These are phyloP conservation scores for Pestalotiopsis sp. DNA, from an alignment of 2,329 filamentous ascomycete species.

Conservation along the genomic window DNA sequence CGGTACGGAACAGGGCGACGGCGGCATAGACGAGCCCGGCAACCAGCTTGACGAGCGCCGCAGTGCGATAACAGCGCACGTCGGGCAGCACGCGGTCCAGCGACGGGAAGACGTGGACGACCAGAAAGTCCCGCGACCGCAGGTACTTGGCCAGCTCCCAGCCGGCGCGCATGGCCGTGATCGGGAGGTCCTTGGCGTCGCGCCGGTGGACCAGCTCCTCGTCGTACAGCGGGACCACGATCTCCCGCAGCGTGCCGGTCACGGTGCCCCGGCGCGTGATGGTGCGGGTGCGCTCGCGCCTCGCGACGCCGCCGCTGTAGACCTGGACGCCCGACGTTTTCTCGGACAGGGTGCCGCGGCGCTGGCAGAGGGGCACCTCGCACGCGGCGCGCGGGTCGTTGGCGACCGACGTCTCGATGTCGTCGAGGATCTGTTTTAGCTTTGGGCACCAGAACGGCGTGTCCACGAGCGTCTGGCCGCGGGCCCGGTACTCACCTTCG, in stretches of 20 bases:
- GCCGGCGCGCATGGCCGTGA: conserved; percentile 1
- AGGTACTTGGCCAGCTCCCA: conserved; percentile 11
- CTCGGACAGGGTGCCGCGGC: not conserved
- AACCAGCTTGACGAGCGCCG: conserved; percentile 8
- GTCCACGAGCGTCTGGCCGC: not conserved
- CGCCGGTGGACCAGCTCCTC: not conserved
- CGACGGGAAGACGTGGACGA: conserved; percentile 6
- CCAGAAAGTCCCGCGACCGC: conserved; percentile 3
- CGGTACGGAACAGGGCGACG: not conserved
- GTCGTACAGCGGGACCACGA: not conserved
- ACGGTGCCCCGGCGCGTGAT: not conserved
- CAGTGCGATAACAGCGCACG: not conserved
- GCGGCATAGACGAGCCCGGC: conserved; percentile 6
- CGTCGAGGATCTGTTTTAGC: not conserved
- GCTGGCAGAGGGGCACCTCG: not conserved
- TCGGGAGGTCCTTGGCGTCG: not conserved
- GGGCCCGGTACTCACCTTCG: conserved; percentile 1
- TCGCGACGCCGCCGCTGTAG: too few species aligned
- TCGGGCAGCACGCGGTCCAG: conserved; percentile 8
- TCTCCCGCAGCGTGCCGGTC: not conserved
- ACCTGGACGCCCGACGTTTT: not conserved
- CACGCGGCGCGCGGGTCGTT: not conserved
- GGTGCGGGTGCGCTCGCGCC: not conserved
- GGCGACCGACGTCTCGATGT: not conserved
- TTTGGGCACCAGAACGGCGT: not conserved